Evolutionary conservation across 2,329 filamentous ascomycete genomes (phyloP), one percentile per base, ranked within the genome.

Genomic region (Curvularia verruculosa): DNA sequence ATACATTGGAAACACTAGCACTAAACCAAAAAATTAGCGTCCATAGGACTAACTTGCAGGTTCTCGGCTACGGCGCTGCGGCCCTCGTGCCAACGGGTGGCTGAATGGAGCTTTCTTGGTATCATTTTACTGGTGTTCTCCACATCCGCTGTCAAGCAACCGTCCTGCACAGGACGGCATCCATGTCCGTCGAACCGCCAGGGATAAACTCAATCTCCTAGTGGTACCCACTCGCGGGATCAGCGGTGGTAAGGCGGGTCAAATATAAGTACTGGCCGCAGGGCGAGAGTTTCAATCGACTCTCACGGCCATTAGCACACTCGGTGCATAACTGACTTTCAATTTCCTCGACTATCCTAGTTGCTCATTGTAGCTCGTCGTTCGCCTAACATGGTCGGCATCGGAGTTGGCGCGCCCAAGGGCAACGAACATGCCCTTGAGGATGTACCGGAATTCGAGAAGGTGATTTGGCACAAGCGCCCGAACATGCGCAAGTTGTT

Each of bases 401-500:
- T 68, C 45, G 59, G 61, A 26, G 41, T 64, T 13, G 54, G 58
- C 49, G 55, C 60, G 48, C 52, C 62, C 26, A 64, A 60, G 51
- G 56, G 58, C 49, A 67, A 65, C 40, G 63, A 56, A 37, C 59
- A 55, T 40, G 80, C 78, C 52, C 77, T 78, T 61, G 78, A 80
- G 40, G 81, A 83, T 59, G 80, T 80, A 5, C 82, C 82, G 56
- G 65, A 79, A 45, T 83, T 84, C 56, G 80, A 82, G 65, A 78
- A 65, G 62, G 81, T 86, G 49, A 71, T 79, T 62, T 85, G 83
- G 83, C 80, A 68, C 40, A 82, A 79, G 66, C 80, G 85, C 7
- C 81, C 82, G 13, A 83, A 83, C 44, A 77, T 86, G 72, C 77
- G 83, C 67, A 81, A 82, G 73, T 76, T 85, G 18, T 85, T 85